phyloP scores from a whole-genome alignment of 1,139 yeast genomes.

The Hansenula sp. region DNA sequence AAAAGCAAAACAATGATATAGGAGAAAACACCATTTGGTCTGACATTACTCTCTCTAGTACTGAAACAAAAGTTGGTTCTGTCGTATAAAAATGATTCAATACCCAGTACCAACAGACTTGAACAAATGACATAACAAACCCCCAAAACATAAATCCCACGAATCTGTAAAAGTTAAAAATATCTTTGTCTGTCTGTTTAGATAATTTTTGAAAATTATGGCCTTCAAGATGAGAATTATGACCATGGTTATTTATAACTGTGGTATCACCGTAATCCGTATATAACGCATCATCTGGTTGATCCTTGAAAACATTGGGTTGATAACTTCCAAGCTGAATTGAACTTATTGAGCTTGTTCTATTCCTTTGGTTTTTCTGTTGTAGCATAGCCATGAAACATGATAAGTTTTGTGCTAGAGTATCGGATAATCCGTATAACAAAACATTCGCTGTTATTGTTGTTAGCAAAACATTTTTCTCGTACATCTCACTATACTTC shows the following conservation, averaged over 20 bases:
- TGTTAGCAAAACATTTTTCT: constrained; percentile 63
- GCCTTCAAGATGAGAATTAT: constrained; percentile 23
- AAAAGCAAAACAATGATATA: constrained; percentile 71
- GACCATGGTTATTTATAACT: constrained; percentile 26
- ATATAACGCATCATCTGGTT: constrained; percentile 24
- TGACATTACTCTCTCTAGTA: constrained; percentile 77
- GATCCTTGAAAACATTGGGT: constrained; percentile 6
- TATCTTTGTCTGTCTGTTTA: constrained; percentile 31
- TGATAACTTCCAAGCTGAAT: constrained; percentile 12
- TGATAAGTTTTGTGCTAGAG: constrained; percentile 63
- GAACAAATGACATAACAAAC: constrained; percentile 72
- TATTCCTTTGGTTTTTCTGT: constrained; percentile 22
- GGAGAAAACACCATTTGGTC: constrained; percentile 93
- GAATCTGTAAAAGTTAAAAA: constrained; percentile 65
- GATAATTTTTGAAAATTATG: constrained; percentile 33
- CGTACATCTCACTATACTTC: constrained; percentile 61
- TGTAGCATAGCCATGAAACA: constrained; percentile 28
- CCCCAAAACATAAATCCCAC: constrained; percentile 90
- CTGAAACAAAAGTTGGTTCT: constrained; percentile 80
- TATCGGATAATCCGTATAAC: constrained; percentile 83
- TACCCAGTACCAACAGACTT: constrained; percentile 85
- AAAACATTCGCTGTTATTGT: constrained; percentile 80
- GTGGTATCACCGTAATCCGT: constrained; percentile 22
- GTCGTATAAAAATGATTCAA: constrained; percentile 72
- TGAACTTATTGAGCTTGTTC: constrained; percentile 9